These are phyloP conservation scores for Agaricus blazei DNA, from an alignment of 768 basidiomycete genomes.

Conservation along the genomic window DNA sequence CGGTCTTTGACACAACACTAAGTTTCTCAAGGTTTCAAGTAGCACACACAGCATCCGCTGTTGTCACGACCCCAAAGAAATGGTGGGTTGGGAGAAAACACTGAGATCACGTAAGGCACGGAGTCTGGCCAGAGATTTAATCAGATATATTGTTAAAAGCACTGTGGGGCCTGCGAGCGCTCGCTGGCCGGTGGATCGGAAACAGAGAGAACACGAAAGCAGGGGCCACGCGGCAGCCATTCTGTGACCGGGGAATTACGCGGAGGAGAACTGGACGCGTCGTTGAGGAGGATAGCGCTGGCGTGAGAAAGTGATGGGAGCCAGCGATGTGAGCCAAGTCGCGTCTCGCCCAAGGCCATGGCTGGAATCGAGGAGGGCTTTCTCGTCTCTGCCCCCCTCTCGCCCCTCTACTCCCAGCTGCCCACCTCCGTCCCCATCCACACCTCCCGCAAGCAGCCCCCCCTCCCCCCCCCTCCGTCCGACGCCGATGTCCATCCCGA, in stretches of 20 bases:
- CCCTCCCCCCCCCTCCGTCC: constrained; percentile 37
- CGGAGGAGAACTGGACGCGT: neutral
- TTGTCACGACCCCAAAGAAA: neutral
- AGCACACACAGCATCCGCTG: neutral
- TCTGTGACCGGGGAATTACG: neutral
- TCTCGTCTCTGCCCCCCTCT: constrained; percentile 57
- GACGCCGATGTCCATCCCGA: constrained; percentile 51
- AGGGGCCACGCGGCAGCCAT: constrained; percentile 6
- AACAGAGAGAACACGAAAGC: neutral
- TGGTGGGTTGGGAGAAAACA: neutral
- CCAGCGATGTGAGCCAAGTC: neutral
- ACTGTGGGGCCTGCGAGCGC: neutral
- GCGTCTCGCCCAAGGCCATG: constrained; percentile 1
- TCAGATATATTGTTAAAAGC: neutral
- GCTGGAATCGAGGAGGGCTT: constrained; percentile 31
- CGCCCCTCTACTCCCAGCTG: constrained; percentile 53
- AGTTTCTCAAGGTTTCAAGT: too few relatives aligned
- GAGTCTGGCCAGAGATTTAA: neutral
- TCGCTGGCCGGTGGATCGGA: neutral
- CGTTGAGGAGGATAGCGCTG: too few relatives aligned
- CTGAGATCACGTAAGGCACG: constrained; percentile 5
- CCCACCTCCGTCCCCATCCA: constrained; percentile 49
- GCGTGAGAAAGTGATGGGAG: neutral
- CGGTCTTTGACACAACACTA: too few relatives aligned
- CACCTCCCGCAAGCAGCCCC: constrained; percentile 52